phyloP scores from a whole-genome alignment of 78 protist genomes.

The Dictyostelium citrinum region DNA sequence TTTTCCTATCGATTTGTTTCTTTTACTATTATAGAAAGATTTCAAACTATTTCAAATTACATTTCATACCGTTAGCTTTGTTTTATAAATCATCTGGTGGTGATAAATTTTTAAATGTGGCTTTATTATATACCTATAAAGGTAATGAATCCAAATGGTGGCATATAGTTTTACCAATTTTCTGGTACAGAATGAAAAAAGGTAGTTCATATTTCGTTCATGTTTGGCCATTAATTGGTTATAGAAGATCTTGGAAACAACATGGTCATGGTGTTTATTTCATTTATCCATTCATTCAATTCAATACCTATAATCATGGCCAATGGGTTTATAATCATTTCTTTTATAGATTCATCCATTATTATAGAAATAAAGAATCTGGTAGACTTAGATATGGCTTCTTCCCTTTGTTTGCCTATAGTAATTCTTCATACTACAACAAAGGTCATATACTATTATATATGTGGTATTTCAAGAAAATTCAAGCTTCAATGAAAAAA shows the following conservation, averaged over 20 bases:
- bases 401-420: constrained; percentile 16
- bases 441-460: constrained; percentile 18
- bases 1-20: not conserved
- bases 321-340: not conserved
- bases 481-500: not conserved
- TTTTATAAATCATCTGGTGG: not conserved
- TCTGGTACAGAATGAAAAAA: constrained; percentile 14
- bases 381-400: not conserved
- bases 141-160: not conserved
- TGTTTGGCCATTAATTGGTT: constrained; percentile 58
- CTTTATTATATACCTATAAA: not conserved
- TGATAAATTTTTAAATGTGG: not conserved
- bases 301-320: constrained; percentile 21
- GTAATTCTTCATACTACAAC: too few species aligned
- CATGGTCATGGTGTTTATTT: constrained; percentile 34
- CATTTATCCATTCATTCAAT: constrained; percentile 27
- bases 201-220: constrained; percentile 4
- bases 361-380: not conserved
- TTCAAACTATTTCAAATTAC: not conserved
- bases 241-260: not conserved
- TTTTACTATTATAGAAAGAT: not conserved
- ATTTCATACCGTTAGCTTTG: not conserved
- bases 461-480: constrained; percentile 25
- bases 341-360: constrained; percentile 25
- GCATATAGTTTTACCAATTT: constrained; percentile 1